Evolutionary conservation across 805 yeast species (phyloP).

Genomic region (Komagataella ulmi): DNA sequence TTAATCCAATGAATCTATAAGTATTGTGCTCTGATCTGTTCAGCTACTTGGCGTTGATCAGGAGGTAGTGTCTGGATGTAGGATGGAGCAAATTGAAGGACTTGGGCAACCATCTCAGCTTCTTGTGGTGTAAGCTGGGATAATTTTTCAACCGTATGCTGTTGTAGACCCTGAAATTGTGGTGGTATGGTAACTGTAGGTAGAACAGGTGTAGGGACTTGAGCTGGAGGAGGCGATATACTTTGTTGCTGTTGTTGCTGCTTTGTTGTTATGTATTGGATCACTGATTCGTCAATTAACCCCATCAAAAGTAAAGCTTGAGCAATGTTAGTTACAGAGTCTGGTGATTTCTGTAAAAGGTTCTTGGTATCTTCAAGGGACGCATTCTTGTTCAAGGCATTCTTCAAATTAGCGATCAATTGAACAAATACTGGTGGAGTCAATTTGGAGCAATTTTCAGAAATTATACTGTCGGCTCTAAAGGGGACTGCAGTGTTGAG

Average conservation of each 20-base stretch:
- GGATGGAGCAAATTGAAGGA: constrained; percentile 32
- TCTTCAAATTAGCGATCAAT: constrained; percentile 51
- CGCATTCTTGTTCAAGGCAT: constrained; percentile 36
- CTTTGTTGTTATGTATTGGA: constrained; percentile 8
- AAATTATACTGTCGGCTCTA: constrained; percentile 39
- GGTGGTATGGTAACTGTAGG: constrained; percentile 11
- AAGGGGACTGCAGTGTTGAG: constrained; percentile 15
- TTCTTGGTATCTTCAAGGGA: constrained; percentile 21
- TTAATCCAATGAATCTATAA: constrained; percentile 8
- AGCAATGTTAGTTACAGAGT: constrained; percentile 24
- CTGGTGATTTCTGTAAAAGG: background rate
- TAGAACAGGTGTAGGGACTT: constrained; percentile 7
- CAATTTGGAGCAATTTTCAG: constrained; percentile 44
- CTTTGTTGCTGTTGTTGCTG: constrained; percentile 7
- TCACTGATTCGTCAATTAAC: constrained; percentile 50
- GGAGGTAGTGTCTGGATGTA: constrained; percentile 36
- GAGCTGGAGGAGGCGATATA: constrained; percentile 6
- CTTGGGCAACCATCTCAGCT: constrained; percentile 42
- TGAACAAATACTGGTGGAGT: constrained; percentile 66
- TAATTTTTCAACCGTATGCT: constrained; percentile 34
- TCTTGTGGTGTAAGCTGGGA: constrained; percentile 39
- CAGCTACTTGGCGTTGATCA: constrained; percentile 42
- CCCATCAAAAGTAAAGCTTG: constrained; percentile 74
- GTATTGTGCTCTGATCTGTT: constrained; percentile 41
- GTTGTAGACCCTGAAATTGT: constrained; percentile 36